Percentiles rank a stretch among this genome's conserved stretches.
phyloP scores from a whole-genome alignment of 495 filamentous ascomycete genomes.

The Penicillium paxilli region DNA sequence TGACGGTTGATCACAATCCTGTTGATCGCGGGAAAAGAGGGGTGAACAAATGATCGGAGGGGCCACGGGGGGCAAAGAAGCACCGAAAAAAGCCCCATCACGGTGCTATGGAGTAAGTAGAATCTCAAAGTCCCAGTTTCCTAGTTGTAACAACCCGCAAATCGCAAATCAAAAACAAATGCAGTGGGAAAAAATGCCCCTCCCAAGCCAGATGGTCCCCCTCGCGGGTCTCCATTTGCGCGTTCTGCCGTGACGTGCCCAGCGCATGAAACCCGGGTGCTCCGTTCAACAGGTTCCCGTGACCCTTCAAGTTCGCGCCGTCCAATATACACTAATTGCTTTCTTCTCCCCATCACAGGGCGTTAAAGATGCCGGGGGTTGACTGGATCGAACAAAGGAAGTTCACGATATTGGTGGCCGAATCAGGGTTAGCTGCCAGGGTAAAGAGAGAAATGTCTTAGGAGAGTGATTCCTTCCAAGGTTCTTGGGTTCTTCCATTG shows the following conservation, averaged over 20 bases:
- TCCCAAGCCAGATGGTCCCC: neutral
- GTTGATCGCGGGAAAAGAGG: conserved; percentile 21
- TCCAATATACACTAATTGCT: neutral
- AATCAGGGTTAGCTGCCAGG: conserved; percentile 6
- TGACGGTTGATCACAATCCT: conserved; percentile 11
- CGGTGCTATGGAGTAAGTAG: neutral
- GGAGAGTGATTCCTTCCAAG: conserved; percentile 24
- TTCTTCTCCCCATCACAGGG: neutral
- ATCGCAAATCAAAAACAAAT: neutral
- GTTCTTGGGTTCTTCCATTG: conserved; percentile 33
- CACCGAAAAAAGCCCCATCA: no score
- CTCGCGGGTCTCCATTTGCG: neutral
- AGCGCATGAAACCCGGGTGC: neutral
- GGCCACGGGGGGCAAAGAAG: no score
- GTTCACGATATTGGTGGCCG: neutral
- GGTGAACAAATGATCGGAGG: neutral
- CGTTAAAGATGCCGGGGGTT: neutral
- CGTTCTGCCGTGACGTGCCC: neutral
- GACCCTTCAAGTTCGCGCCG: neutral
- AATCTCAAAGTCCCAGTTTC: neutral
- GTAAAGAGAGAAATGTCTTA: conserved; percentile 14
- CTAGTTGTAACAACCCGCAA: neutral
- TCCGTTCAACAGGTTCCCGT: neutral
- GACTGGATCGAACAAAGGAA: neutral
- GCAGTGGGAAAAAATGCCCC: no score